Percentiles rank a stretch among this genome's conserved stretches.
These are phyloP conservation scores for Cenchrus americanus DNA, from an alignment of 176 grass and related monocot species.

Conservation along the genomic window DNA sequence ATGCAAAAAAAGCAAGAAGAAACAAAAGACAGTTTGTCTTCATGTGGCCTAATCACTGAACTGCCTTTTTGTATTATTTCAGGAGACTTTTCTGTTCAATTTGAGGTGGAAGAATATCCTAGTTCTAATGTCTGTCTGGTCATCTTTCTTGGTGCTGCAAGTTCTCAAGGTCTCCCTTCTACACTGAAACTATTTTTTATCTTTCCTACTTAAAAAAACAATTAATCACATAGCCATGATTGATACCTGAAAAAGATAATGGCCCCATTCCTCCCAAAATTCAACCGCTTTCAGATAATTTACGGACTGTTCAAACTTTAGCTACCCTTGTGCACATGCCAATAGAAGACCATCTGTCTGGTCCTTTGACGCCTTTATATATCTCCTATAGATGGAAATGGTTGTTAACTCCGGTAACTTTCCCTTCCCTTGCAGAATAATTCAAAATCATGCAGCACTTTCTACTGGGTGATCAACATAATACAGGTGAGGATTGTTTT, in stretches of 20 bases:
- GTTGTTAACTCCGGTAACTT: conserved; percentile 12
- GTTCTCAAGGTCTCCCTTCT: conserved; percentile 69
- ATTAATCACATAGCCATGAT: neutral
- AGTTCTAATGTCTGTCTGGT: conserved; percentile 74
- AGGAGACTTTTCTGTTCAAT: conserved; percentile 85
- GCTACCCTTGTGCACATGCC: conserved; percentile 12
- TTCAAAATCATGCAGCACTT: conserved; percentile 70
- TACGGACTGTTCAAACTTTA: neutral
- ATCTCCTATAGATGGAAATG: conserved; percentile 6
- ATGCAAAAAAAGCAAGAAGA: conserved; percentile 29
- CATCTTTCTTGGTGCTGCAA: conserved; percentile 76
- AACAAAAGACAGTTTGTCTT: conserved; percentile 18
- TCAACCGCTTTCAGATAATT: neutral
- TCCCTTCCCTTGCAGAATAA: conserved; percentile 48
- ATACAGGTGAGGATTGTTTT: conserved; percentile 59
- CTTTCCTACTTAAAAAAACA: conserved; percentile 6
- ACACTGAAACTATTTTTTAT: neutral
- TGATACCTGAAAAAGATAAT: neutral
- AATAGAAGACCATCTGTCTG: conserved; percentile 8
- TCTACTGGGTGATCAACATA: conserved; percentile 86
- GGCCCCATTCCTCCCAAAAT: neutral
- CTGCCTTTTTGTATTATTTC: conserved; percentile 21
- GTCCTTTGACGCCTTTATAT: neutral
- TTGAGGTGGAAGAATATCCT: conserved; percentile 85
- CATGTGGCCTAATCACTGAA: conserved; percentile 6